Conservation (phyloP, 192 early-diverging fungal genomes). For the Chytriomyces sp. region DNA sequence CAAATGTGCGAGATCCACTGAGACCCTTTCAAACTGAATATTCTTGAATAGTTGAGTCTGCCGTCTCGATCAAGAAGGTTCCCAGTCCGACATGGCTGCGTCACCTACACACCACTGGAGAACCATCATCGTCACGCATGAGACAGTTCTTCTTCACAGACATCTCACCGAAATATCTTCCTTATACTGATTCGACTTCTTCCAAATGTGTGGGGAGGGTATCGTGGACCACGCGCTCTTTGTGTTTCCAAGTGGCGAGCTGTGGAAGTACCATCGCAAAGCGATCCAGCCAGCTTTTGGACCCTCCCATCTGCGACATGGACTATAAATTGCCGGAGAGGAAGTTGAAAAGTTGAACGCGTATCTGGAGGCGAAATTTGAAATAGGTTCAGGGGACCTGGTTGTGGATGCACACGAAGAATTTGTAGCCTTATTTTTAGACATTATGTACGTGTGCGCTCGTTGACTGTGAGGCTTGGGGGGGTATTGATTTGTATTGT, state of each 20-base stretch:
- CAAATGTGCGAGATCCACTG: neutral
- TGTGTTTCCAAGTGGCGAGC: constrained; percentile 33
- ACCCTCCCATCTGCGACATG: constrained; percentile 46
- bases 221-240: constrained; percentile 42
- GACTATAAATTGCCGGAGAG: constrained; percentile 1
- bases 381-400: neutral
- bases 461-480: too few species aligned
- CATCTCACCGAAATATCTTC: too few species aligned
- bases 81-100: constrained; percentile 24
- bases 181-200: too few species aligned
- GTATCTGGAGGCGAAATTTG: neutral
- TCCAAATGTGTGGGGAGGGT: constrained; percentile 9
- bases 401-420: constrained; percentile 26
- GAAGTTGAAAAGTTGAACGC: neutral
- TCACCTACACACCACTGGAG: constrained; percentile 14
- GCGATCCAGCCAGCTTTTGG: constrained; percentile 53
- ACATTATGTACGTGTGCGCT: too few species aligned
- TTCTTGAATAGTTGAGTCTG: neutral
- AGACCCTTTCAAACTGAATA: neutral
- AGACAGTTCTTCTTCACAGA: too few species aligned
- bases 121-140: too few species aligned
- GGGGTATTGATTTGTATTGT: constrained; percentile 42
- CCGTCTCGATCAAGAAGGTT: constrained; percentile 1
- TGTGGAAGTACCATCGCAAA: constrained; percentile 57
- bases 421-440: too few species aligned